A percentile compares a stretch with the other conserved stretches of the same genome.
phyloP scores from a whole-genome alignment of 352 stramenopile species.

The Pythium brassicae region DNA sequence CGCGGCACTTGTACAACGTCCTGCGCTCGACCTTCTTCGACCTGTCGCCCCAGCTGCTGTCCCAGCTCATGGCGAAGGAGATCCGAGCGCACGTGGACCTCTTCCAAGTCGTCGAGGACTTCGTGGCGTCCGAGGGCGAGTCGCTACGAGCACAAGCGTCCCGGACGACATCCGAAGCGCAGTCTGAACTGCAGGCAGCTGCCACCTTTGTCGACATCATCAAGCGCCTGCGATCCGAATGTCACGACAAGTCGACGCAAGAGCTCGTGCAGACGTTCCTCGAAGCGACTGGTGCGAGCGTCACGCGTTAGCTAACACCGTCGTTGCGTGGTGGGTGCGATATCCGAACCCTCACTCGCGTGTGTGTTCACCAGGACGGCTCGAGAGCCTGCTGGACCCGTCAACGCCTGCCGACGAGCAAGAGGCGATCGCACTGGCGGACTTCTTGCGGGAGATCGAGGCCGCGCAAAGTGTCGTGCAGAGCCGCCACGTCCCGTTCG shows the following conservation, averaged over 20 bases:
- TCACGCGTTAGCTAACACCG: too few species aligned
- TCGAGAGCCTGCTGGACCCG: slow-evolving; percentile 44
- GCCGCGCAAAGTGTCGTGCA: slow-evolving; percentile 49
- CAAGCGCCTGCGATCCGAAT: slow-evolving; percentile 35
- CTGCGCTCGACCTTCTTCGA: slow-evolving; percentile 57
- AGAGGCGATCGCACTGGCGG: slow-evolving; percentile 54
- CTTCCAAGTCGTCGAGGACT: slow-evolving; percentile 44
- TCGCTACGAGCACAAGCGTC: slow-evolving; percentile 9
- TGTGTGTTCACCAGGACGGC: slow-evolving; percentile 17
- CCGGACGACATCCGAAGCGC: neutral
- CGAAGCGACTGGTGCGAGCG: slow-evolving; percentile 28
- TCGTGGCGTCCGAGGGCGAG: slow-evolving; percentile 32
- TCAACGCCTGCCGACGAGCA: slow-evolving; percentile 42
- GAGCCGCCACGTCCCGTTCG: slow-evolving; percentile 56
- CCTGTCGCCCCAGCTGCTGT: slow-evolving; percentile 54
- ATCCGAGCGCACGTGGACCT: slow-evolving; percentile 41
- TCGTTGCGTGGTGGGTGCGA: too few species aligned
- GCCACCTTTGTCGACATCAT: slow-evolving; percentile 37
- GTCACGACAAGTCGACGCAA: slow-evolving; percentile 41
- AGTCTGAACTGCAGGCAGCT: slow-evolving; percentile 5
- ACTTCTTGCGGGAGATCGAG: slow-evolving; percentile 64
- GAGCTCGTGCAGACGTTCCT: slow-evolving; percentile 67
- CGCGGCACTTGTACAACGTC: slow-evolving; percentile 74
- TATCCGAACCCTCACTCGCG: neutral
- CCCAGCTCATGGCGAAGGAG: slow-evolving; percentile 62